These are phyloP conservation scores for Rhinocladiella mackenziei DNA, from an alignment of 2,329 filamentous ascomycete genomes.

Conservation along the genomic window DNA sequence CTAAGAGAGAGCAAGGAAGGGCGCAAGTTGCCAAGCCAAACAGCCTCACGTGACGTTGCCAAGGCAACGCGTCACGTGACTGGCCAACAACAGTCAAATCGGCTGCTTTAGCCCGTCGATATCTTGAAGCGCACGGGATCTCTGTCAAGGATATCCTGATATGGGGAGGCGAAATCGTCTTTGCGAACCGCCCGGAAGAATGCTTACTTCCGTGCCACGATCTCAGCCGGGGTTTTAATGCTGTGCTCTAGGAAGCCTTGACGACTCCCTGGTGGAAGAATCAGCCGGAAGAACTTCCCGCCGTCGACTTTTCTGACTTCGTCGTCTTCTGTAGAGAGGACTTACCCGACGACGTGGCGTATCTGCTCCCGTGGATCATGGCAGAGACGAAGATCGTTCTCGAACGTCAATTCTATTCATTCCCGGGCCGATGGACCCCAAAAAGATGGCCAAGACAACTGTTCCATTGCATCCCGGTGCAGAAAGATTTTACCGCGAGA, in stretches of 20 bases:
- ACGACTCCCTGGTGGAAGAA: conserved; percentile 3
- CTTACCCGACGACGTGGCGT: neutral
- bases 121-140: neutral
- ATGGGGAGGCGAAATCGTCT: neutral
- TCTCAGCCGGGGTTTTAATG: too few species aligned
- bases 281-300: neutral
- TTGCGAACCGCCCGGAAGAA: neutral
- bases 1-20: too few species aligned
- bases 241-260: conserved; percentile 1
- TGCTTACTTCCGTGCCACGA: too few species aligned
- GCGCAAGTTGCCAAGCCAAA: too few species aligned
- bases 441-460: neutral
- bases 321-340: conserved; percentile 1
- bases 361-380: neutral
- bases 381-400: neutral
- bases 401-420: conserved; percentile 1
- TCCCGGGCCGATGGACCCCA: neutral
- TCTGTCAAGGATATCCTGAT: neutral
- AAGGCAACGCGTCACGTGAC: too few species aligned
- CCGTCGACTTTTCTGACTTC: conserved; percentile 3
- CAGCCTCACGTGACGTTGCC: too few species aligned
- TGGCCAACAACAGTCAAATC: too few species aligned
- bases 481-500: neutral
- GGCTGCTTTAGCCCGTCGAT: too few species aligned
- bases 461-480: neutral